These are phyloP conservation scores for Trametes versicolor DNA, from an alignment of 1,284 basidiomycete genomes.

Conservation along the genomic window DNA sequence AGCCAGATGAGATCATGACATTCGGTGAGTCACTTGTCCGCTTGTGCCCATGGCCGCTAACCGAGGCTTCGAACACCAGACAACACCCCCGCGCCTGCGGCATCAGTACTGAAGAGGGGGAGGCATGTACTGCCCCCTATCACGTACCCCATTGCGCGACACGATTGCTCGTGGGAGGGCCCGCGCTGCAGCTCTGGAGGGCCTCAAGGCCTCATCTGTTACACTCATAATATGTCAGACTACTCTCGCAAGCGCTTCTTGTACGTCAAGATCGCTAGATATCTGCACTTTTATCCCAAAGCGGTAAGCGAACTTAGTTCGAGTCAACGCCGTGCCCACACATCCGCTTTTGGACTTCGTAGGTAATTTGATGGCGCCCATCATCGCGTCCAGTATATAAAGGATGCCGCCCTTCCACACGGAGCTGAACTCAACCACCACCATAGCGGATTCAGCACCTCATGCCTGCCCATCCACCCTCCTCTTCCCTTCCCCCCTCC, in stretches of 20 bases:
- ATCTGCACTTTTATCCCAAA: too few relatives aligned
- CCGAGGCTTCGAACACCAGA: conserved; percentile 41
- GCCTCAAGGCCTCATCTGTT: too few relatives aligned
- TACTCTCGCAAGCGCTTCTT: too few relatives aligned
- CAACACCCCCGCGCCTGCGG: conserved; percentile 51
- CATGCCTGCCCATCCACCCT: too few relatives aligned
- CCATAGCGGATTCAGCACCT: background rate
- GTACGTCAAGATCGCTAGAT: too few relatives aligned
- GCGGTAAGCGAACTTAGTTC: background rate
- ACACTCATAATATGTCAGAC: too few relatives aligned
- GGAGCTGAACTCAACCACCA: background rate
- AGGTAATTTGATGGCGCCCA: background rate
- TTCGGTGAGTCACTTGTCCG: conserved; percentile 48
- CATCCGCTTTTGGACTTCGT: background rate
- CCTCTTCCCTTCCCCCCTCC: background rate
- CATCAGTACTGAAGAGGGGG: conserved; percentile 56
- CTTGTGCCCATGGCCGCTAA: conserved; percentile 20
- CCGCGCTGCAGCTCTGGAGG: too few relatives aligned
- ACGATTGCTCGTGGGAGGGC: too few relatives aligned
- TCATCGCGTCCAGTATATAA: background rate
- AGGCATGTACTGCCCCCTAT: conserved; percentile 69
- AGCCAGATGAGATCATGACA: conserved; percentile 47
- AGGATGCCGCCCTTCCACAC: background rate
- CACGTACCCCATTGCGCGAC: conserved; percentile 73
- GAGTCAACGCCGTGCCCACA: background rate